Base-by-base conservation (phyloP, 2,329 filamentous ascomycete species). In the Penicillium sp. region DNA sequence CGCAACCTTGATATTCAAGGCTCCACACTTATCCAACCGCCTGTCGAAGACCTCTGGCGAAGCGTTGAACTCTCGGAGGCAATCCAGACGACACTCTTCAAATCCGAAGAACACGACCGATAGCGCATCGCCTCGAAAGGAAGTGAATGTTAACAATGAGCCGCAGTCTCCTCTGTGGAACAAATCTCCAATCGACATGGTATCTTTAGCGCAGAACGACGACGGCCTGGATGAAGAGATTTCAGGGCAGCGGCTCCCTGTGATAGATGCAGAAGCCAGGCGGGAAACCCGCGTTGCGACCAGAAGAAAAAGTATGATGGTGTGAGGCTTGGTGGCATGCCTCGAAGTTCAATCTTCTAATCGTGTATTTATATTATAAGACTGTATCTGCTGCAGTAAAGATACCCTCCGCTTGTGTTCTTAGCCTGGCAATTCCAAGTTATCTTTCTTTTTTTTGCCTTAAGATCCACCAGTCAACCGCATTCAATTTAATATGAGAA, bases 251-350 rank as follows among this genome's bases (percentile, higher is more conserved):
- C 33, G 41, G n/a, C 17, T 32, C 16, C 23, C 31, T 15, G 29
- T 39, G 33, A 45, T 43, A n/a, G 47, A 50, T 35, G 32, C 37
- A n/a, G 44, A 31, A 23, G 44, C 46, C 17, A 57, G 45, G 32
- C 58, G 61, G n/a, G 53, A 56, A 8, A 59, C 64, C 29, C 58
- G 64, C n/a, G 52, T 54, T 32, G 55, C 55, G 14, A 53, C 60
- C 19, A 57, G 66, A 36, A 58, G 67, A 46, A 63, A 55, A 45
- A 70, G 65, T 41, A 70, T 67, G 64, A 65, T 69, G 60, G 45
- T 68, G 32, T 69, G 34, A 55, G 26, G 19, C 26, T 27, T 27
- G 7, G n/a, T 20, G 21, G 26, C 31, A 16, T 11, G 11, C n/a
- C 21, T 19, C 25, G 15, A 33, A 9, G 9, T 26, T n/a, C 21